Evolutionary conservation across 495 filamentous ascomycete species (phyloP).

Genomic region (Chaetomium fimeti): DNA sequence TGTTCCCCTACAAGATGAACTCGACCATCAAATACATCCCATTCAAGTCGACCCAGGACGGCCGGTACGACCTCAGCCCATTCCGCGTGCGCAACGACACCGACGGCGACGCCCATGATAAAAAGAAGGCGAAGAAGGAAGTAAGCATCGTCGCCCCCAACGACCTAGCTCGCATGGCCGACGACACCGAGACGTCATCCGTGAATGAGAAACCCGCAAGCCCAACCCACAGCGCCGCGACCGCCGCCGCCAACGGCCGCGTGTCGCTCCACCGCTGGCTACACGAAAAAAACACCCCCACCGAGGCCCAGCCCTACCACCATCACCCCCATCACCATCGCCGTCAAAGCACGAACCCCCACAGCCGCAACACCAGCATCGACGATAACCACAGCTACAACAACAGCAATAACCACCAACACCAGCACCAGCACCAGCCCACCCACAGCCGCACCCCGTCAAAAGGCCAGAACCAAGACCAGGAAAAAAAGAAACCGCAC

Average conservation of each 20-base stretch:
- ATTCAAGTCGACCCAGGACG: slow-evolving; percentile 64
- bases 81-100: slow-evolving; percentile 68
- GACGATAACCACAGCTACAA: slow-evolving; percentile 8
- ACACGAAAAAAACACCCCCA: slow-evolving; percentile 35
- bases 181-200: slow-evolving; percentile 41
- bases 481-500: slow-evolving; percentile 32
- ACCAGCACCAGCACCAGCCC: slow-evolving; percentile 2
- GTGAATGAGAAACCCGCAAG: slow-evolving; percentile 37
- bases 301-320: slow-evolving; percentile 17
- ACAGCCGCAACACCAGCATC: slow-evolving; percentile 24
- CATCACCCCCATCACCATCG: slow-evolving; percentile 12
- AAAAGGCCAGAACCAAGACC: slow-evolving; percentile 2
- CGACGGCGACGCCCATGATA: slow-evolving; percentile 47
- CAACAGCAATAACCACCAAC: slow-evolving; percentile 1
- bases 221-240: slow-evolving; percentile 5
- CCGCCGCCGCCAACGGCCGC: slow-evolving; percentile 19
- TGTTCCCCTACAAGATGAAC: slow-evolving; percentile 88
- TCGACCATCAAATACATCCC: slow-evolving; percentile 79
- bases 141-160: slow-evolving; percentile 60
- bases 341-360: slow-evolving; percentile 1
- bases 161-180: slow-evolving; percentile 38
- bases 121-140: slow-evolving; percentile 56
- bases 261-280: slow-evolving; percentile 56
- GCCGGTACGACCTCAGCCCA: slow-evolving; percentile 75
- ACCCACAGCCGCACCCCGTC: background rate